phyloP scores from a whole-genome alignment of 2,329 filamentous ascomycete species.

The Pezicula neosporulosa region DNA sequence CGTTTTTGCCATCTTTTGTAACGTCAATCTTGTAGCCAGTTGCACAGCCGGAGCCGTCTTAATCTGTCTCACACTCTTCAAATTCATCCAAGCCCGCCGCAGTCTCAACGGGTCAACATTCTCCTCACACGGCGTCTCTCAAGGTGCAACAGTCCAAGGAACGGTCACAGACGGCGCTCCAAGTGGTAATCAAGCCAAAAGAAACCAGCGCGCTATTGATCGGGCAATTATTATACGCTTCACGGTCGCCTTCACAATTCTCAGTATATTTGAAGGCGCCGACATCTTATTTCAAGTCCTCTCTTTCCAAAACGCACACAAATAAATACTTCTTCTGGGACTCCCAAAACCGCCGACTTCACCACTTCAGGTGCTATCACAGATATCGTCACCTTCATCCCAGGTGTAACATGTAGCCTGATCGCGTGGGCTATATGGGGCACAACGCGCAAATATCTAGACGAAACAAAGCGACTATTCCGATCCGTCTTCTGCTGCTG shows the following conservation, averaged over 20 bases:
- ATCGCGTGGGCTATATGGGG: conserved; percentile 3
- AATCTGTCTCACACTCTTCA: not conserved
- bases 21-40: not conserved
- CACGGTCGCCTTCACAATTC: conserved; percentile 3
- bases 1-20: not conserved
- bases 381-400: conserved; percentile 2
- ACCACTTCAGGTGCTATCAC: not conserved
- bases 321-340: not conserved
- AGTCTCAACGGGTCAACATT: not conserved
- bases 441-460: conserved; percentile 1
- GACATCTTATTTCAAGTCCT: conserved; percentile 6
- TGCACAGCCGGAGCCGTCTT: not conserved
- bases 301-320: not conserved
- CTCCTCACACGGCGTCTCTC: not conserved
- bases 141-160: not conserved
- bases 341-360: not conserved
- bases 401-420: conserved; percentile 3
- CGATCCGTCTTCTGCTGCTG: not conserved
- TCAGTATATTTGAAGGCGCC: conserved; percentile 3
- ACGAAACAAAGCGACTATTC: not conserved
- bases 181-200: not conserved
- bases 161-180: not conserved
- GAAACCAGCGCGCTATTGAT: not conserved
- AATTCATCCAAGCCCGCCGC: not conserved
- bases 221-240: conserved; percentile 8